phyloP scores from a whole-genome alignment of 2,329 filamentous ascomycete species.

The Fusarium compactum region DNA sequence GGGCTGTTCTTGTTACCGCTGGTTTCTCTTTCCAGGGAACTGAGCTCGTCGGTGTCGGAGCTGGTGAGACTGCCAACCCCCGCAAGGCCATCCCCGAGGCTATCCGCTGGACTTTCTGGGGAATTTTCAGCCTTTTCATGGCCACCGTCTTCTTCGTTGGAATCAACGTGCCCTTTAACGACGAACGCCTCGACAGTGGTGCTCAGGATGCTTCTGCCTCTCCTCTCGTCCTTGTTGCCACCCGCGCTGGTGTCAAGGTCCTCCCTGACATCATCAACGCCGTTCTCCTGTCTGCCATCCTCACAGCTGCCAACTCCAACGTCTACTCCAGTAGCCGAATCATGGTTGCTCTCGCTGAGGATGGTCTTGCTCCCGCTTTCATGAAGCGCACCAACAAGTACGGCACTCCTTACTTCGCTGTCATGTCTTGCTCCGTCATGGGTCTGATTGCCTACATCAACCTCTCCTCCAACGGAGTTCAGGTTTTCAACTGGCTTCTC shows the following conservation, averaged over 20 bases:
- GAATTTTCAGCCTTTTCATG: slow-evolving; percentile 77
- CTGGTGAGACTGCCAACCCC: slow-evolving; percentile 80
- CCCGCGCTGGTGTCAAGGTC: slow-evolving; percentile 71
- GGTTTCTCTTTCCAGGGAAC: slow-evolving; percentile 79
- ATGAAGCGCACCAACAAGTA: slow-evolving; percentile 69
- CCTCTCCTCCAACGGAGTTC: slow-evolving; percentile 66
- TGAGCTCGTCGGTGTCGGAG: slow-evolving; percentile 82
- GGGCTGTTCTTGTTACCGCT: slow-evolving; percentile 75
- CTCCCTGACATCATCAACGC: slow-evolving; percentile 81
- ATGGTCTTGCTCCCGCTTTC: slow-evolving; percentile 71
- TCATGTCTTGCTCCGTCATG: slow-evolving; percentile 65
- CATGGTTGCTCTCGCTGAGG: slow-evolving; percentile 73
- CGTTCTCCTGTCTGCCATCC: slow-evolving; percentile 80
- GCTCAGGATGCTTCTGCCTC: slow-evolving; percentile 72
- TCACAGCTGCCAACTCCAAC: slow-evolving; percentile 83
- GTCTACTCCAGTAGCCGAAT: slow-evolving; percentile 79
- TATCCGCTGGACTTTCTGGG: slow-evolving; percentile 80
- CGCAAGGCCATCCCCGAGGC: slow-evolving; percentile 78
- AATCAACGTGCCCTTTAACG: slow-evolving; percentile 74
- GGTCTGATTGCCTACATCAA: slow-evolving; percentile 77
- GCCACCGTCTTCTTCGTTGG: slow-evolving; percentile 77
- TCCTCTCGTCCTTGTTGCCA: slow-evolving; percentile 71
- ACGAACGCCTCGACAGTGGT: slow-evolving; percentile 63
- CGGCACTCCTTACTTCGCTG: slow-evolving; percentile 73
- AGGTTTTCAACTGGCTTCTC: slow-evolving; percentile 79